Conservation (phyloP, 108 stramenopile species). For the Skeletonema costatum region DNA sequence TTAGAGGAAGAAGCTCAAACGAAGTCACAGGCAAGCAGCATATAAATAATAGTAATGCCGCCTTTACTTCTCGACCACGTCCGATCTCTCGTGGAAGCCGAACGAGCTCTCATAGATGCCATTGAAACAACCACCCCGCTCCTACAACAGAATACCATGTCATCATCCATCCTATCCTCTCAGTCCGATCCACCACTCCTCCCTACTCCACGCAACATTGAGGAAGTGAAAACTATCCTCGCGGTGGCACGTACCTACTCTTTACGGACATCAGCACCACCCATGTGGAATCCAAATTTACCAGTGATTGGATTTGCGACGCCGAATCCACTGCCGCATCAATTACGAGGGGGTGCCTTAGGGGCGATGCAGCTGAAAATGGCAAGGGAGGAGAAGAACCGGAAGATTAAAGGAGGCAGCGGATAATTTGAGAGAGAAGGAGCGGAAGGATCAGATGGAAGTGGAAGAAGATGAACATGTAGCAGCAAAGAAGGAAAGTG, state of each 20-base stretch:
- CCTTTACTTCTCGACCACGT: slow-evolving; percentile 39
- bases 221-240: slow-evolving; percentile 63
- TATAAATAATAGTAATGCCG: neutral
- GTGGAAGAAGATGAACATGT: slow-evolving; percentile 34
- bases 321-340: slow-evolving; percentile 86
- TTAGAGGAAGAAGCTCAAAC: too few species aligned
- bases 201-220: slow-evolving; percentile 51
- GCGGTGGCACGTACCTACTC: slow-evolving; percentile 74
- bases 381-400: slow-evolving; percentile 61
- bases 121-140: slow-evolving; percentile 54
- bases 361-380: slow-evolving; percentile 76
- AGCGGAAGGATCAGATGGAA: slow-evolving; percentile 22
- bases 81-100: slow-evolving; percentile 61
- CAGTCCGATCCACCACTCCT: slow-evolving; percentile 53
- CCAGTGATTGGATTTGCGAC: slow-evolving; percentile 84
- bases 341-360: slow-evolving; percentile 78
- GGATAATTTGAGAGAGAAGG: slow-evolving; percentile 32
- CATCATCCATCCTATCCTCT: slow-evolving; percentile 42
- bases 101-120: slow-evolving; percentile 73
- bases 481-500: slow-evolving; percentile 23
- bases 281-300: slow-evolving; percentile 80
- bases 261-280: slow-evolving; percentile 76
- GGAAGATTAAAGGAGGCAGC: slow-evolving; percentile 43
- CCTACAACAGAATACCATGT: slow-evolving; percentile 16
- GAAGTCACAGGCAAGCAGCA: neutral